Evolutionary conservation across 2,329 filamentous ascomycete species (phyloP).

Genomic region (Aspergillus caelatus): DNA sequence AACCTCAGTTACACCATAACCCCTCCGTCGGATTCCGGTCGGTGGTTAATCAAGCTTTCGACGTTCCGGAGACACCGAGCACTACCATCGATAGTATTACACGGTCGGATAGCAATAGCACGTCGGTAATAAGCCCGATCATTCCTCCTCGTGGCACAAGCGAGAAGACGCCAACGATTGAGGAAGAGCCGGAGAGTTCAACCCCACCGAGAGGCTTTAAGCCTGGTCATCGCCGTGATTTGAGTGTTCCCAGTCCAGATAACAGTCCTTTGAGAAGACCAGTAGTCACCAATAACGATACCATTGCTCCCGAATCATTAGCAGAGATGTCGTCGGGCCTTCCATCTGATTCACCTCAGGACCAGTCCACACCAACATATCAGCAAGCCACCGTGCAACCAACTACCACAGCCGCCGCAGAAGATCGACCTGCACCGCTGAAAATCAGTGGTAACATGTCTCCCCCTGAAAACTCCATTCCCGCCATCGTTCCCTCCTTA

Average conservation of each 20-base stretch:
- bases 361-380: conserved; percentile 12
- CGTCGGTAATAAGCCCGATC: conserved; percentile 66
- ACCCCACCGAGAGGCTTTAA: conserved; percentile 45
- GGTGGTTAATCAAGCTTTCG: conserved; percentile 68
- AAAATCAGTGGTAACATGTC: conserved; percentile 30
- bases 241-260: conserved; percentile 60
- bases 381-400: conserved; percentile 12
- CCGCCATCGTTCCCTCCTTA: conserved; percentile 36
- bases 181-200: conserved; percentile 52
- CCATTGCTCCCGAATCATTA: conserved; percentile 44
- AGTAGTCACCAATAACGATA: conserved; percentile 49
- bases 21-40: conserved; percentile 60
- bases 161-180: conserved; percentile 56
- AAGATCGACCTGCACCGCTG: conserved; percentile 37
- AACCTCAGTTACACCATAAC: conserved; percentile 51
- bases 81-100: conserved; percentile 57
- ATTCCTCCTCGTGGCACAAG: conserved; percentile 50
- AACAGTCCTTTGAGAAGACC: conserved; percentile 66
- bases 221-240: conserved; percentile 58
- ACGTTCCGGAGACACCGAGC: conserved; percentile 57
- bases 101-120: conserved; percentile 65
- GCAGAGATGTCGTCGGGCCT: conserved; percentile 48
- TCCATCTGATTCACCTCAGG: conserved; percentile 29
- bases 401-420: conserved; percentile 10
- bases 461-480: conserved; percentile 25